These are phyloP conservation scores for Kwoniella bestiolae DNA, from an alignment of 768 basidiomycete genomes.

Conservation along the genomic window DNA sequence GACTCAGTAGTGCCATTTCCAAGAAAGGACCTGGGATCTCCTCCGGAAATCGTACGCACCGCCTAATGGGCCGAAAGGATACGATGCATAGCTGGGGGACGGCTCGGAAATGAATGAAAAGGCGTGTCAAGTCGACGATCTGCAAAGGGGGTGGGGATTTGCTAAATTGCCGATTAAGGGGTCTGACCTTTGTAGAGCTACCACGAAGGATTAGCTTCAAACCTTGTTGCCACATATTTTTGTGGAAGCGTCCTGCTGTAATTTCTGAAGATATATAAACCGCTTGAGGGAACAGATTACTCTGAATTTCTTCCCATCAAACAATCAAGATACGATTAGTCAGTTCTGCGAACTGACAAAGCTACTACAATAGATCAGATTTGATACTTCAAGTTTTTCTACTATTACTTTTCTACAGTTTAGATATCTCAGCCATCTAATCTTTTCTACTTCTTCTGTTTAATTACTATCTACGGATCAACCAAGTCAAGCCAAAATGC, in stretches of 20 bases:
- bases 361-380: no score
- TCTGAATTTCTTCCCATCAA: not conserved
- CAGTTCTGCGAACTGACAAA: not conserved
- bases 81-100: not conserved
- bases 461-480: not conserved
- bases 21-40: no score
- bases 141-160: not conserved
- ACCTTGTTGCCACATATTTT: no score
- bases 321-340: not conserved
- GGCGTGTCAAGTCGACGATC: not conserved
- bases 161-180: not conserved
- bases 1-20: no score
- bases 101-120: not conserved
- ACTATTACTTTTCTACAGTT: not conserved
- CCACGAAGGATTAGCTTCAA: no score
- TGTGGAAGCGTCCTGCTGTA: no score
- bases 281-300: not conserved
- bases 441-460: not conserved
- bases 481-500: not conserved
- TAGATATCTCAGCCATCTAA: not conserved
- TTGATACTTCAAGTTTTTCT: not conserved
- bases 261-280: not conserved
- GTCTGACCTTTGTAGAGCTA: not conserved
- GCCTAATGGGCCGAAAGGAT: not conserved
- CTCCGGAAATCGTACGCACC: no score